These are phyloP conservation scores for Aspergillus sp. DNA, from an alignment of 2,329 filamentous ascomycete genomes.

Conservation along the genomic window DNA sequence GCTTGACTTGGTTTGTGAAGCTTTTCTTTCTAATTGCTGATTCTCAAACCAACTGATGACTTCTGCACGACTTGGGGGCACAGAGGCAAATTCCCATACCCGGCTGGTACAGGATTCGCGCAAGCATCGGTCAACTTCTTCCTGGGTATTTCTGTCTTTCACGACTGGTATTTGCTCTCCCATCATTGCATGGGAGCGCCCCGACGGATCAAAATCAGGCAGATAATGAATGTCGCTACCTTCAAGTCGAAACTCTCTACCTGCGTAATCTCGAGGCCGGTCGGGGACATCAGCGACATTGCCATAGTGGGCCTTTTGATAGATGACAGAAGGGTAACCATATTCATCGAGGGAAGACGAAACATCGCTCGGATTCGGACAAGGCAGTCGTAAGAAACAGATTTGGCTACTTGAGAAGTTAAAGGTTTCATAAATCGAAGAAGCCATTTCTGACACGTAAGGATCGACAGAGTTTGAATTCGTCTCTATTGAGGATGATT, in stretches of 20 bases:
- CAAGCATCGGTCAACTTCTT: constrained; percentile 52
- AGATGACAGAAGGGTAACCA: constrained; percentile 67
- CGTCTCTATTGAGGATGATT: constrained; percentile 20
- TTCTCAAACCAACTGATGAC: constrained; percentile 68
- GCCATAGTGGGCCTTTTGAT: constrained; percentile 84
- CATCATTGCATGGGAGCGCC: constrained; percentile 55
- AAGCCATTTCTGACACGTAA: constrained; percentile 18
- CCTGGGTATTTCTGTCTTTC: constrained; percentile 53
- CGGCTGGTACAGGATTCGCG: constrained; percentile 61
- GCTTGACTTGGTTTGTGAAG: constrained; percentile 8
- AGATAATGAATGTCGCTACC: constrained; percentile 76
- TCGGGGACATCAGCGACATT: constrained; percentile 79
- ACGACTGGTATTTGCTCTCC: constrained; percentile 52
- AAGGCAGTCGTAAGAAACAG: constrained; percentile 25
- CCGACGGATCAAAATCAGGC: constrained; percentile 70
- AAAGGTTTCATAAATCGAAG: constrained; percentile 30
- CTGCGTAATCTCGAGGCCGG: constrained; percentile 77
- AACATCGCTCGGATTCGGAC: constrained; percentile 46
- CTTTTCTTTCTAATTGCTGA: constrained; percentile 16
- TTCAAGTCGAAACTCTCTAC: constrained; percentile 76
- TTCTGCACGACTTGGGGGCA: constrained; percentile 69
- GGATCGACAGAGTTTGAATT: constrained; percentile 14
- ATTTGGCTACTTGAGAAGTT: constrained; percentile 18
- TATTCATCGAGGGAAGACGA: constrained; percentile 56
- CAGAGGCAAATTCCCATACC: constrained; percentile 73